Evolutionary conservation across 2,329 filamentous ascomycete genomes (phyloP).

Genomic region (Beauveria caledonica): DNA sequence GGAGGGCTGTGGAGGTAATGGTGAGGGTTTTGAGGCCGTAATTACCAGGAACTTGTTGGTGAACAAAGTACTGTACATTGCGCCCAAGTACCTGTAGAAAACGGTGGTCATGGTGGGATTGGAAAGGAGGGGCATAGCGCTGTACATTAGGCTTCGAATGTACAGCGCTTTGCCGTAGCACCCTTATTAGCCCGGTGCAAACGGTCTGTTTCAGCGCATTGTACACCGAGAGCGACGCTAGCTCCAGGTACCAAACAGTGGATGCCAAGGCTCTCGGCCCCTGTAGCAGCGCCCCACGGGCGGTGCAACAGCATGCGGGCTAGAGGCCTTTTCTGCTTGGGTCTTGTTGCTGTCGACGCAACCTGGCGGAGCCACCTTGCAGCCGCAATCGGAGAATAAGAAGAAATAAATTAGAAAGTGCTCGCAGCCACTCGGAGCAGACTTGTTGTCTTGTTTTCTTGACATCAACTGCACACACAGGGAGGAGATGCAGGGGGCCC

Average conservation of each 20-base stretch:
- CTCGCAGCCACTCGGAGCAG: background rate
- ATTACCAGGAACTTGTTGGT: too few relatives aligned
- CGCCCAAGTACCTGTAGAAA: too few relatives aligned
- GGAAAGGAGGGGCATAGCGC: too few relatives aligned
- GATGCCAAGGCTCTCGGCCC: background rate
- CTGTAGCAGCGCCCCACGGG: background rate
- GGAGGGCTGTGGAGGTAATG: conserved; percentile 13
- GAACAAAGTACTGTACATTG: too few relatives aligned
- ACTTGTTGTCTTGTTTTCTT: background rate
- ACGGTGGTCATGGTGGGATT: too few relatives aligned
- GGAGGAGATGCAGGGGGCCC: background rate
- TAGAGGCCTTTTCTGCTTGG: background rate
- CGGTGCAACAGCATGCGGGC: background rate
- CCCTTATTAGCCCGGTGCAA: background rate
- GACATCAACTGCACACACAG: background rate
- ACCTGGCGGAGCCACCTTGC: background rate
- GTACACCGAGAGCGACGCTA: background rate
- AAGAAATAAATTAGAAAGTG: background rate
- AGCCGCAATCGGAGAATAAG: background rate
- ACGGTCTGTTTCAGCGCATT: background rate
- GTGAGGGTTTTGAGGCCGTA: background rate
- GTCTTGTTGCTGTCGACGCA: background rate
- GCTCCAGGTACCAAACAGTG: background rate
- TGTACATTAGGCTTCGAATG: background rate
- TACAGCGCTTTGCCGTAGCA: background rate